Base-by-base conservation (phyloP, 192 early-diverging fungal genomes). In the Entomortierella beljakovae region DNA sequence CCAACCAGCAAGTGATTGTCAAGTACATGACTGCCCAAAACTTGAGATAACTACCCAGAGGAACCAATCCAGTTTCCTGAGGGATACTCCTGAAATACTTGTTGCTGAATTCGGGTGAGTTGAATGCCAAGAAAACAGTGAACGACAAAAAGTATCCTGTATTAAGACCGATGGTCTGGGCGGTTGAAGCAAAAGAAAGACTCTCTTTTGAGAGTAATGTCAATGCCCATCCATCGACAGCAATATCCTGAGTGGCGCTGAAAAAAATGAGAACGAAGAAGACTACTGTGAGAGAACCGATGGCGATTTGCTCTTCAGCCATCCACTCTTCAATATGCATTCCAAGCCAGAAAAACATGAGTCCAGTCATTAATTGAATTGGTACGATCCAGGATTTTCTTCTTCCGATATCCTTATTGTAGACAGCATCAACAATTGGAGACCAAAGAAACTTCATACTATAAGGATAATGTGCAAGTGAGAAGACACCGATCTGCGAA, bases 361-460 rank as follows among this genome's bases (percentile, higher is more conserved):
- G 16, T 9, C 94, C 97, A 10, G 92, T 91, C 34, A 96, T 72
- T 8, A 95, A 83, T 81, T 99, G 98, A 65, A 99, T 98, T 23
- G 98, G 98, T n/a, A 98, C 89, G 48, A 99, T 98, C 98, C 98
- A 99, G 53, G 92, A 93, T 81, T 99, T 99, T 74, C 98, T 82
- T 16, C 97, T 88, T 22, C 98, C 98, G 64, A 99, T 71, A 33
- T 80, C 82, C 52, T 90, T 90, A 60, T 87, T 88, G 66, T 93
- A 99, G 58, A 94, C 71, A 3, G 95, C 92, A 73, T 99, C 98
- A 5, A 99, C 96, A 46, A 99, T 92, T 6, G 97, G 97, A 16
- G 96, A 98, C 97, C 97, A 99, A 40, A 99, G 85, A 29, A 99
- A 90, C 86, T 99, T 99, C 46, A 99, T 90, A 40, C 95, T 97